Evolutionary conservation across 2,329 filamentous ascomycete genomes (phyloP).

Genomic region (Scolecobasidium constrictum): DNA sequence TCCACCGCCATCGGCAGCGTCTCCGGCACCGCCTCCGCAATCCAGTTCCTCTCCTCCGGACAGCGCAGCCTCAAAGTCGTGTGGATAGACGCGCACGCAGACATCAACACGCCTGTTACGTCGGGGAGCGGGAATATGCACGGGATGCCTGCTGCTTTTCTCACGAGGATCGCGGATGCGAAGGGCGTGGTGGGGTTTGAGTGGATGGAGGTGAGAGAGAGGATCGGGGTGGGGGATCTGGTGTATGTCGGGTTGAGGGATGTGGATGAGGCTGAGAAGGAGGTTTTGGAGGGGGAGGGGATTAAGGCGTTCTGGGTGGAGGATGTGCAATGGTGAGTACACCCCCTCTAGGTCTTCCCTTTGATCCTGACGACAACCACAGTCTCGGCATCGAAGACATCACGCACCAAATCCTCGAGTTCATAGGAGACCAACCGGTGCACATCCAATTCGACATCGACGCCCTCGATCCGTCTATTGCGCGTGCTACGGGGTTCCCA

Average conservation of each 20-base stretch:
- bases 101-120: slow-evolving; percentile 92
- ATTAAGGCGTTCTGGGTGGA: slow-evolving; percentile 99
- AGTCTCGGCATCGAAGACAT: slow-evolving; percentile 89
- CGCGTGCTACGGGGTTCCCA: slow-evolving; percentile 88
- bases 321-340: slow-evolving; percentile 71
- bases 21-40: slow-evolving; percentile 74
- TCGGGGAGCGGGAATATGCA: slow-evolving; percentile 89
- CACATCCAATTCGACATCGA: slow-evolving; percentile 97
- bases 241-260: slow-evolving; percentile 95
- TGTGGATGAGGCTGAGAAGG: slow-evolving; percentile 89
- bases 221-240: slow-evolving; percentile 65
- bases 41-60: slow-evolving; percentile 71
- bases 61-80: slow-evolving; percentile 82
- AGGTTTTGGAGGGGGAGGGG: slow-evolving; percentile 72
- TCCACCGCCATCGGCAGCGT: slow-evolving; percentile 91
- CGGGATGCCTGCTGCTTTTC: slow-evolving; percentile 92
- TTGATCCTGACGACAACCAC: too few species aligned
- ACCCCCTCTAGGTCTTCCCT: too few species aligned
- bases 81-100: slow-evolving; percentile 96
- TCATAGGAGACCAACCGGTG: slow-evolving; percentile 93
- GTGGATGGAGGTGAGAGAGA: slow-evolving; percentile 71
- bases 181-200: slow-evolving; percentile 72
- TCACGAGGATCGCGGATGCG: slow-evolving; percentile 72
- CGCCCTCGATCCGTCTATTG: slow-evolving; percentile 90
- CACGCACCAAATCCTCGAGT: slow-evolving; percentile 95